Base-by-base conservation (phyloP, 148 eudicot genomes). In the Bassia scoparia region DNA sequence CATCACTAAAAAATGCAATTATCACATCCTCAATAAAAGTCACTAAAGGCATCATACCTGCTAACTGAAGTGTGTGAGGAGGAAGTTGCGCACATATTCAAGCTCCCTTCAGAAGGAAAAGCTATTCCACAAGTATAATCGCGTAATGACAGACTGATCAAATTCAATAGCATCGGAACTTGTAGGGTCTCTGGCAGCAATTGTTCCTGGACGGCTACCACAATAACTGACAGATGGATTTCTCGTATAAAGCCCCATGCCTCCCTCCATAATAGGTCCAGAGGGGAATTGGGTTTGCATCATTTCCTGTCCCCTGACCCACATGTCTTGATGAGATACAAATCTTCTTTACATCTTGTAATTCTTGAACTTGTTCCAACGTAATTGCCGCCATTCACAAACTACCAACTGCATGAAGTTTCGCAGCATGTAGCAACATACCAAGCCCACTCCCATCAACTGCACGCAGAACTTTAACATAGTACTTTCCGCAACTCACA, bases 151-250 rank as follows among this genome's bases (percentile, higher is more conserved):
- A 85, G 59, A 85, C 88, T 83, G 93, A 71, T 89, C 93, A 76
- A 89, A 70, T 89, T 89, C 69, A 86, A 72, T n/a, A 44, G 74
- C 79, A 68, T 76, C 70, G 2, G 86, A 69, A 75, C 78, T 61
- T 31, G 84, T 80, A 7, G 91, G 87, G 66, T 89, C 95, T 48
- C 80, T 83, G 33, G 95, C 95, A 75, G 94, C 94, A 68, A 87
- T 84, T 26, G 94, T 89, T 70, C 94, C 94, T 30, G 87, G 78
- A 54, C 90, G 94, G 72, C 88, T 84, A 29, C 84, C 84, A 71
- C 91, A 89, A 76, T 89, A 89, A 67, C 79, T 43, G 50, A 87
- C 89, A 61, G n/a, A 89, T 49, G n/a, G 96, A 84, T n/a, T 76
- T 83, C 87, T 67, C 84, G 77, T 50, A 89, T 74, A 18, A 87